These are phyloP conservation scores for Phytopythium mirpurense DNA, from an alignment of 352 stramenopile genomes.

Conservation along the genomic window DNA sequence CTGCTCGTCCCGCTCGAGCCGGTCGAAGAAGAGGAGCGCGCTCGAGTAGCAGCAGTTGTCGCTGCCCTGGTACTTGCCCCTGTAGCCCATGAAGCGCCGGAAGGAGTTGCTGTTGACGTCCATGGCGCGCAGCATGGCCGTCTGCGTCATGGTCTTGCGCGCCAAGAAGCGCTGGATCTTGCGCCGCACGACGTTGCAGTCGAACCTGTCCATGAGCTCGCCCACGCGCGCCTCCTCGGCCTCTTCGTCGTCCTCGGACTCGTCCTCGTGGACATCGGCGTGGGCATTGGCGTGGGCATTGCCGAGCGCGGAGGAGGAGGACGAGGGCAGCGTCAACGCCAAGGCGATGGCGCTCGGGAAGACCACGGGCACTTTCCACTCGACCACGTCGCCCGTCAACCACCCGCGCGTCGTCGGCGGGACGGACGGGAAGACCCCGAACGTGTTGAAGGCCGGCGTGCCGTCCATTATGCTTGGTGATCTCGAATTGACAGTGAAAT, in stretches of 20 bases:
- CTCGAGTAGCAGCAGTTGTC: constrained; percentile 38
- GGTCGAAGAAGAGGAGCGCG: constrained; percentile 37
- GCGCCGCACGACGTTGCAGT: constrained; percentile 41
- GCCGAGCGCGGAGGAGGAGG: too few relatives aligned
- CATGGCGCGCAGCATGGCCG: constrained; percentile 30
- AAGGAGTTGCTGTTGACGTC: constrained; percentile 47
- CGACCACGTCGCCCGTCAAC: neutral
- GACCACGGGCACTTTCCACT: neutral
- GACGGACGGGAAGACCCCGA: neutral
- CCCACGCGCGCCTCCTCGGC: constrained; percentile 20
- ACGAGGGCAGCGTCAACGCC: neutral
- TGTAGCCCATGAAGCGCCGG: constrained; percentile 47
- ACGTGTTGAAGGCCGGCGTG: too few relatives aligned
- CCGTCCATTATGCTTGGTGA: too few relatives aligned
- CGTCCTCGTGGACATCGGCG: neutral
- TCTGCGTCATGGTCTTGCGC: constrained; percentile 47
- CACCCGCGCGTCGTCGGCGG: neutral
- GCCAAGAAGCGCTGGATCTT: constrained; percentile 46
- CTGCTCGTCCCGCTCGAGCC: constrained; percentile 20
- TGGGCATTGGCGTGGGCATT: too few relatives aligned
- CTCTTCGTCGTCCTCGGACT: constrained; percentile 11
- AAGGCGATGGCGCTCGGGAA: neutral
- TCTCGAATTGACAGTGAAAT: too few relatives aligned
- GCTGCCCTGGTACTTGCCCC: constrained; percentile 26
- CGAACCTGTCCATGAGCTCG: constrained; percentile 19